Evolutionary conservation across 306 rosid genomes (phyloP), one percentile per base, ranked within the genome.

Genomic region (Dicorynia guianensis): DNA sequence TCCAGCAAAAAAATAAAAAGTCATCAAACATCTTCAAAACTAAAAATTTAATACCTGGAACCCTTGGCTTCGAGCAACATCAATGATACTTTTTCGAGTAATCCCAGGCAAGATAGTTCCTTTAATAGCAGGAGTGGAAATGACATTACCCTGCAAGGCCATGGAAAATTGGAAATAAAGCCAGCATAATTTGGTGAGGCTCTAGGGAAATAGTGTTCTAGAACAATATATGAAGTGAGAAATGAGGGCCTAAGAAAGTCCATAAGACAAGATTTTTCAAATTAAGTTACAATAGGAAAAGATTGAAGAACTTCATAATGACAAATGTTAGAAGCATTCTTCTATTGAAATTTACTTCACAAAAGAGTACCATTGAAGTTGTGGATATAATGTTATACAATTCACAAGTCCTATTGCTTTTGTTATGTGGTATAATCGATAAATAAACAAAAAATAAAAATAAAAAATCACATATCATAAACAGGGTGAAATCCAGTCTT

Each of bases 51-150:
- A 56, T 83, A 91, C 92, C 93, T 91, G 85, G 77, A 87, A 85
- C 40, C 91, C 93, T 64, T 60, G 85, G 69, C 79, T 88, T 61
- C 75, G 82, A 52, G 93, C 92, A 81, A 83, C 93, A 17, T 96
- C 99, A 76, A 96, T 92, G 72, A 92, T 89, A 72, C 99, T 96
- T 80, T 96, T 96, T 76, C 98, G 91, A 61, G 99, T 96, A 75
- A 96, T 88, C 67, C 99, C 99, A 15, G 99, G 99, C 79, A 96
- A 86, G 75, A 96, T 96, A 48, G 99, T 96, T 70, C 99, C 99
- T 76, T 89, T 92, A 56, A 96, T 84, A 66, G 83, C 87, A 36
- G 99, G 99, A 78, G 99, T 96, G 44, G 91, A 87, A 74, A 96
- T 90, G 58, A 85, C 47, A 39, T 90, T 78, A 63, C 83, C 97